A percentile compares a stretch with the other conserved stretches of the same genome.
phyloP scores from a whole-genome alignment of 495 filamentous ascomycete species.

The Extremus antarcticus region DNA sequence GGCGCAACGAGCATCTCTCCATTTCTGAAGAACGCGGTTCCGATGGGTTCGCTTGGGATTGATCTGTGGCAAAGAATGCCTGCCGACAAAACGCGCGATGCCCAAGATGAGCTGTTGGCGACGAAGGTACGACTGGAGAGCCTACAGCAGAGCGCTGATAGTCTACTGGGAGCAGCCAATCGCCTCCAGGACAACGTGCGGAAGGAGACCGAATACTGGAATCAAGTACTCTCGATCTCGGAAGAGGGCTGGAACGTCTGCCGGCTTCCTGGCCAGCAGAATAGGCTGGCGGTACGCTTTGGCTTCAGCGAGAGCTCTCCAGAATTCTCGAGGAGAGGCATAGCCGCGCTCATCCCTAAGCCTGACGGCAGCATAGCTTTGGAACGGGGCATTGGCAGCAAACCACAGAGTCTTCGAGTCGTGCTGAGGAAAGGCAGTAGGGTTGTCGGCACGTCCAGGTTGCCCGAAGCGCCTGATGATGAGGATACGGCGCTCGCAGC shows the following conservation, averaged over 20 bases:
- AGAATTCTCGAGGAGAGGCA: conserved; percentile 64
- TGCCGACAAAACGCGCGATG: conserved; percentile 28
- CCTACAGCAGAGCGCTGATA: conserved; percentile 61
- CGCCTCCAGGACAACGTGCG: conserved; percentile 64
- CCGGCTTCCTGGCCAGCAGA: conserved; percentile 50
- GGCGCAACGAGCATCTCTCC: conserved; percentile 59
- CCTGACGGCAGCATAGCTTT: conserved; percentile 64
- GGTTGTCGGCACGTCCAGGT: conserved; percentile 43
- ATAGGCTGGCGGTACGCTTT: conserved; percentile 73
- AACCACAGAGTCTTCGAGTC: conserved; percentile 56
- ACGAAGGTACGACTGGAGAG: conserved; percentile 73
- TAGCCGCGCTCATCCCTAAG: conserved; percentile 63
- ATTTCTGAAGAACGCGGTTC: conserved; percentile 54
- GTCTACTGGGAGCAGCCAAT: conserved; percentile 58
- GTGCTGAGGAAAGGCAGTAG: conserved; percentile 36
- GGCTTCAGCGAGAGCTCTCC: conserved; percentile 72
- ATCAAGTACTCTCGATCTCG: conserved; percentile 66
- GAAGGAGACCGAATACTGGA: conserved; percentile 79
- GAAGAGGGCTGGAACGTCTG: conserved; percentile 77
- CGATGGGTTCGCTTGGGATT: conserved; percentile 64
- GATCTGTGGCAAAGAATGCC: conserved; percentile 51
- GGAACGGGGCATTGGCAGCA: conserved; percentile 53
- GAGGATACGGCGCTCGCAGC: conserved; percentile 42
- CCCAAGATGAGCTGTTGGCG: conserved; percentile 48
- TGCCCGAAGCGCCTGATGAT: conserved; percentile 30